These are phyloP conservation scores for Hanseniaspora sp. DNA, from an alignment of 1,139 yeast species.

Conservation along the genomic window DNA sequence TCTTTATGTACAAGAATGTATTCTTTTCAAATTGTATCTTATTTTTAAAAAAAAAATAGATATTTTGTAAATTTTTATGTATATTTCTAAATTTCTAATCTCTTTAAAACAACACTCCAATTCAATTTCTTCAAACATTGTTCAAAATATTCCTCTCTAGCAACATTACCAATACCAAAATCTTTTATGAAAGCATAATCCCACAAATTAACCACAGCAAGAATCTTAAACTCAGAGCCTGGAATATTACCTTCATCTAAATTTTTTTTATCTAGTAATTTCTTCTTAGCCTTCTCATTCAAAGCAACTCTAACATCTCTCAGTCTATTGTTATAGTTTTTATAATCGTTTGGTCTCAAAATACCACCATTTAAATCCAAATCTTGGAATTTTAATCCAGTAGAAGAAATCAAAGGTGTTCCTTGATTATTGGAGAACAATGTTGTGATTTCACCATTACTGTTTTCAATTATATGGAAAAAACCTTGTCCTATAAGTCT, in stretches of 20 bases:
- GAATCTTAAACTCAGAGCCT: slow-evolving; percentile 17
- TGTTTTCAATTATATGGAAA: slow-evolving; percentile 72
- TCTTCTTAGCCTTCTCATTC: slow-evolving; percentile 21
- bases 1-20: too few relatives aligned
- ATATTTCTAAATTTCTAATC: slow-evolving; percentile 35
- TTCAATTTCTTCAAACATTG: slow-evolving; percentile 70
- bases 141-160: slow-evolving; percentile 61
- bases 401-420: slow-evolving; percentile 68
- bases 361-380: slow-evolving; percentile 63
- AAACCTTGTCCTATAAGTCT: slow-evolving; percentile 60
- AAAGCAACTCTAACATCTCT: slow-evolving; percentile 36
- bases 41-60: slow-evolving; percentile 10
- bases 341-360: slow-evolving; percentile 44
- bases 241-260: slow-evolving; percentile 1
- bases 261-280: neutral
- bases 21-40: neutral
- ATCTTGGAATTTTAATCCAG: slow-evolving; percentile 45
- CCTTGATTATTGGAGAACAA: slow-evolving; percentile 73
- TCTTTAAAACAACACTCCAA: slow-evolving; percentile 72
- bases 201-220: slow-evolving; percentile 76
- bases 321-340: slow-evolving; percentile 33
- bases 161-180: slow-evolving; percentile 54
- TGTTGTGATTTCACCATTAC: slow-evolving; percentile 53
- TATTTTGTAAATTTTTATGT: too few relatives aligned
- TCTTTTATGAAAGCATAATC: slow-evolving; percentile 75